phyloP scores from a whole-genome alignment of 495 filamentous ascomycete species.

The Penicillium lagena region DNA sequence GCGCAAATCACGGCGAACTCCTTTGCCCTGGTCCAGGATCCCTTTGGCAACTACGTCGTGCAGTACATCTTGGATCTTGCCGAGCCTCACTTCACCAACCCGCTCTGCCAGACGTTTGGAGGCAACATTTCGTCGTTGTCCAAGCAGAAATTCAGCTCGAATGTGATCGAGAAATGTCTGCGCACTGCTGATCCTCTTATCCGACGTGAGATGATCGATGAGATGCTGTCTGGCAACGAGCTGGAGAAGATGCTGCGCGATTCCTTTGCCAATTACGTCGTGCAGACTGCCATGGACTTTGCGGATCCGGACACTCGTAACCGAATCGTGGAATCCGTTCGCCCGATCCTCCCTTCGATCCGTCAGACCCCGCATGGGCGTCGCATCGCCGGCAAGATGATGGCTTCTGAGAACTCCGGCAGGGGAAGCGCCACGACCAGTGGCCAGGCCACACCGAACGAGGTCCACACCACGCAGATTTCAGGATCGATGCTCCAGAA shows the following conservation, averaged over 20 bases:
- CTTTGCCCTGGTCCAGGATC: conserved; percentile 82
- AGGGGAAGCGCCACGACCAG: conserved; percentile 27
- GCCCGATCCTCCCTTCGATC: conserved; percentile 74
- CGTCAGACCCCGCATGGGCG: conserved; percentile 88
- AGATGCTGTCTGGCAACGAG: conserved; percentile 68
- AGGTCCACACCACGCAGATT: conserved; percentile 26
- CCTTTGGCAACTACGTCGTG: conserved; percentile 96
- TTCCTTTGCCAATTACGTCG: conserved; percentile 92
- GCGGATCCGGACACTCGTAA: conserved; percentile 63
- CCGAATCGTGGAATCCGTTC: conserved; percentile 72
- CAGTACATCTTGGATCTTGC: conserved; percentile 96
- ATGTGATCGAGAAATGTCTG: conserved; percentile 96
- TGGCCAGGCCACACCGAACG: conserved; percentile 33
- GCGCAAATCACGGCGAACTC: conserved; percentile 76
- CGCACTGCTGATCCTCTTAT: conserved; percentile 64
- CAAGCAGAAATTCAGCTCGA: conserved; percentile 98
- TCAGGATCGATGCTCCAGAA: conserved; percentile 27
- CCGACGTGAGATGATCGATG: conserved; percentile 75
- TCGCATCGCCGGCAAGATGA: conserved; percentile 82
- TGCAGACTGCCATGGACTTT: conserved; percentile 92
- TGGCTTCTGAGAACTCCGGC: conserved; percentile 31
- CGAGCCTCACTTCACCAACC: conserved; percentile 75
- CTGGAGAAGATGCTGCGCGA: conserved; percentile 84
- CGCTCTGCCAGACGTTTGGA: conserved; percentile 69
- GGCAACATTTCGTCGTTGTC: conserved; percentile 71